A percentile compares a stretch with the other conserved stretches of the same genome.
Conservation (phyloP, 2,329 filamentous ascomycete species). For the Thelonectria blattea region DNA sequence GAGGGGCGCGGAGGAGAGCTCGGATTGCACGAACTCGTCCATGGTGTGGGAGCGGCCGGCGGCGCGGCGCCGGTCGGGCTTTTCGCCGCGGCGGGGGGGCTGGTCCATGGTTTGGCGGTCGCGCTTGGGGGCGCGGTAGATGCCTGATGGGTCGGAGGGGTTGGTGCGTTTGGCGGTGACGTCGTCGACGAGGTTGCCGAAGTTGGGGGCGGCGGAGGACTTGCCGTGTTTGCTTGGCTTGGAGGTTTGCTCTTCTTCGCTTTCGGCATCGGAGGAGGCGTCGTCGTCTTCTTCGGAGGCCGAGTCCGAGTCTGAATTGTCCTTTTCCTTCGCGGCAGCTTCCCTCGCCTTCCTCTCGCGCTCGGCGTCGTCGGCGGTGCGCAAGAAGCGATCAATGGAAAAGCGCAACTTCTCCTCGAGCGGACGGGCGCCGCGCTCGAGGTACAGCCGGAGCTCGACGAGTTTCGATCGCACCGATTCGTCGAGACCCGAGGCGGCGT, state of each 20-base stretch:
- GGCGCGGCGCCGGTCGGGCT: conserved; percentile 60
- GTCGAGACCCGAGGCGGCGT: conserved; percentile 56
- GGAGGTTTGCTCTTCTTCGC: conserved; percentile 40
- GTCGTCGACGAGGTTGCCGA: conserved; percentile 43
- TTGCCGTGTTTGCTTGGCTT: conserved; percentile 37
- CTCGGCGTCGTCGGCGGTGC: conserved; percentile 79
- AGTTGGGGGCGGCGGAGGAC: conserved; percentile 42
- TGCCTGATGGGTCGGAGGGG: conserved; percentile 59
- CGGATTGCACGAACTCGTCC: conserved; percentile 88
- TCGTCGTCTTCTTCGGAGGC: conserved; percentile 43
- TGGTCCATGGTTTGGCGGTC: conserved; percentile 85
- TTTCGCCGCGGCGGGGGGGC: conserved; percentile 64
- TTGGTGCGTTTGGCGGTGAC: conserved; percentile 37
- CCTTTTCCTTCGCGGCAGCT: conserved; percentile 36
- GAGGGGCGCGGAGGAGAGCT: conserved; percentile 80
- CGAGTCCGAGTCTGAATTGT: conserved; percentile 31
- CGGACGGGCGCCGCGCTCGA: conserved; percentile 91
- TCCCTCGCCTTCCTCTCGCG: conserved; percentile 48
- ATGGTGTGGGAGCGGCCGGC: conserved; percentile 80
- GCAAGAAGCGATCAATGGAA: conserved; percentile 93
- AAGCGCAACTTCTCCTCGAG: conserved; percentile 91
- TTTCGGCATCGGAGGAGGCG: conserved; percentile 48
- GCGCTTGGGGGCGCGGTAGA: conserved; percentile 90
- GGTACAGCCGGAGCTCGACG: conserved; percentile 87
- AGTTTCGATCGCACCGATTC: conserved; percentile 79